Conservation (phyloP, 148 eudicot genomes). For the Dianthus caryophyllus region DNA sequence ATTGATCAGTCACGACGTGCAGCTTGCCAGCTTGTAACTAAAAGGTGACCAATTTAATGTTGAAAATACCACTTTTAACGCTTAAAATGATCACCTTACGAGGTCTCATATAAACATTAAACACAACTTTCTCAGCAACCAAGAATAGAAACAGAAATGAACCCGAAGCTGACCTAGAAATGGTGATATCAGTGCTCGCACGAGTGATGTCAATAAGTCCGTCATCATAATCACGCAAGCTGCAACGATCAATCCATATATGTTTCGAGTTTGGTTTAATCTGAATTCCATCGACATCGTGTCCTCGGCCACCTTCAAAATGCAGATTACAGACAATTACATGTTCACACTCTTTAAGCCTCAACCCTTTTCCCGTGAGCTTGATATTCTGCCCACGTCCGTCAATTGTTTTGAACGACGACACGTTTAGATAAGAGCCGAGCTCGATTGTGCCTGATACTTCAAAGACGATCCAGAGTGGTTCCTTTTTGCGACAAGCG, state of each 20-base stretch:
- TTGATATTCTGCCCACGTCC: conserved; percentile 83
- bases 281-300: conserved; percentile 86
- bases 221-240: conserved; percentile 68
- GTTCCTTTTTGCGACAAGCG: conserved; percentile 77
- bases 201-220: conserved; percentile 86
- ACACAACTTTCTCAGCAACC: background rate
- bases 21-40: too few species aligned
- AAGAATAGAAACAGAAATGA: background rate
- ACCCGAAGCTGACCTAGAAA: conserved; percentile 67
- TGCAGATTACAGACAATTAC: conserved; percentile 76
- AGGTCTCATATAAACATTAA: too few species aligned
- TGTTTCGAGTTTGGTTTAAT: conserved; percentile 82
- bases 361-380: conserved; percentile 70
- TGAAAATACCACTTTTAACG: too few species aligned
- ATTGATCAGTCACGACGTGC: too few species aligned
- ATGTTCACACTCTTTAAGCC: conserved; percentile 88
- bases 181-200: conserved; percentile 74
- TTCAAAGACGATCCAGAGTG: conserved; percentile 84
- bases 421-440: conserved; percentile 52
- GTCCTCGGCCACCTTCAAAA: conserved; percentile 87
- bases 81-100: too few species aligned
- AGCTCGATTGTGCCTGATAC: conserved; percentile 80
- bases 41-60: too few species aligned
- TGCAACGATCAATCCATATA: conserved; percentile 92
- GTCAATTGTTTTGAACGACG: conserved; percentile 82